Percentiles rank a stretch among this genome's conserved stretches.
These are phyloP conservation scores for Raddia guianensis DNA, from an alignment of 176 grass and related monocot species.

Conservation along the genomic window DNA sequence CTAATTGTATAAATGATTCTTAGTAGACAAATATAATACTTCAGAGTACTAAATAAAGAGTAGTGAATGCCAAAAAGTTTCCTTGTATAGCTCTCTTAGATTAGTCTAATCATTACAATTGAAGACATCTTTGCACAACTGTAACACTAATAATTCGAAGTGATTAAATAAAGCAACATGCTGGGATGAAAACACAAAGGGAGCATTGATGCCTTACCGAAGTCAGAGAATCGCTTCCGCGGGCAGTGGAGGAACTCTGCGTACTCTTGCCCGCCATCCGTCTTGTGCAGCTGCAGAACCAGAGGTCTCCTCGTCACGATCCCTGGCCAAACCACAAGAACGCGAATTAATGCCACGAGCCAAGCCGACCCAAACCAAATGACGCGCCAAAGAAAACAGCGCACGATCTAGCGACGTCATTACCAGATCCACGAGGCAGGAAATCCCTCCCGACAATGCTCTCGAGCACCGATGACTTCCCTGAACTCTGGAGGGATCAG, in stretches of 20 bases:
- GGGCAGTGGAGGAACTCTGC: constrained; percentile 93
- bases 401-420: constrained; percentile 39
- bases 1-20: neutral
- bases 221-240: constrained; percentile 78
- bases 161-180: constrained; percentile 20
- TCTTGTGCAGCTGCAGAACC: constrained; percentile 98
- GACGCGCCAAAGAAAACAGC: constrained; percentile 5
- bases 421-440: constrained; percentile 99
- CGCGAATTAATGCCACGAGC: neutral
- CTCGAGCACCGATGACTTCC: constrained; percentile 98
- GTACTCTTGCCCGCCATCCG: constrained; percentile 75
- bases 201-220: constrained; percentile 53
- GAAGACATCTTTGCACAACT: neutral
- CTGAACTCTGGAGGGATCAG: constrained; percentile 74
- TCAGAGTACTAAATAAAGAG: neutral
- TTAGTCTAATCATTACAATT: neutral
- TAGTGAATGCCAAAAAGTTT: neutral
- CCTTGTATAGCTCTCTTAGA: neutral
- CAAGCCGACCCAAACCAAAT: constrained; percentile 33
- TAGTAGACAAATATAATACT: neutral
- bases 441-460: constrained; percentile 99
- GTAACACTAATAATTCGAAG: neutral
- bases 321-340: constrained; percentile 50
- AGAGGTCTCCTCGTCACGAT: constrained; percentile 97
- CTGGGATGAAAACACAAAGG: neutral